Conservation (phyloP, 2,329 filamentous ascomycete genomes). For the Colletotrichum orchidophilum region DNA sequence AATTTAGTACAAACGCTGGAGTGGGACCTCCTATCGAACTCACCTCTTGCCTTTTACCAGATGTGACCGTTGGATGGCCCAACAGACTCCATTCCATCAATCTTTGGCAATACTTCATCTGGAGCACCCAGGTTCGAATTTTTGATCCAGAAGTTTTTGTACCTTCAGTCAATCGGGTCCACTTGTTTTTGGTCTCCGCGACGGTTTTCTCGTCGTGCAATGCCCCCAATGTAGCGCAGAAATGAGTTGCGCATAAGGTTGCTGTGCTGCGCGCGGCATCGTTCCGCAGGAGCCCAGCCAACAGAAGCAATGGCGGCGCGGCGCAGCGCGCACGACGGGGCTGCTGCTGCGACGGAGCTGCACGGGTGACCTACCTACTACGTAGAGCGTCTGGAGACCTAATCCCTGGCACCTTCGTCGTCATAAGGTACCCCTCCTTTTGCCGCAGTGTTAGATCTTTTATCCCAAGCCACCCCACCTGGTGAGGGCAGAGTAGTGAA, state of each 20-base stretch:
- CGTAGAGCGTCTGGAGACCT: not conserved
- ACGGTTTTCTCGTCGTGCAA: not conserved
- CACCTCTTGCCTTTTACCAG: constrained; percentile 77
- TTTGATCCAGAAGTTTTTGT: not conserved
- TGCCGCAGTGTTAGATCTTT: not conserved
- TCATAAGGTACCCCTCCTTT: constrained; percentile 28
- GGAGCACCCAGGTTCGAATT: constrained; percentile 40
- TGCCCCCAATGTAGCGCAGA: too few species aligned
- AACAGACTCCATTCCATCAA: constrained; percentile 51
- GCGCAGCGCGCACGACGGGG: not conserved
- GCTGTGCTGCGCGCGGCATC: too few species aligned
- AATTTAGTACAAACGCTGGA: constrained; percentile 45
- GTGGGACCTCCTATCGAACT: constrained; percentile 71
- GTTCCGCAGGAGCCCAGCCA: not conserved
- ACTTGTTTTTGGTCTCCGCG: not conserved
- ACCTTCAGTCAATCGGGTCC: not conserved
- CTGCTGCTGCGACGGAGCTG: not conserved
- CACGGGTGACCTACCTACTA: not conserved
- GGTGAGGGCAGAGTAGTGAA: not conserved
- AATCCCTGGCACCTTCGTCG: constrained; percentile 15
- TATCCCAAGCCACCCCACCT: constrained; percentile 17
- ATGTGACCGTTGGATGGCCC: constrained; percentile 67
- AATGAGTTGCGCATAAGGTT: not conserved
- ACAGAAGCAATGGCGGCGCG: not conserved
- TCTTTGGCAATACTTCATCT: constrained; percentile 47